phyloP scores from a whole-genome alignment of 805 yeast genomes.

The Hagleromyces aurorensis region DNA sequence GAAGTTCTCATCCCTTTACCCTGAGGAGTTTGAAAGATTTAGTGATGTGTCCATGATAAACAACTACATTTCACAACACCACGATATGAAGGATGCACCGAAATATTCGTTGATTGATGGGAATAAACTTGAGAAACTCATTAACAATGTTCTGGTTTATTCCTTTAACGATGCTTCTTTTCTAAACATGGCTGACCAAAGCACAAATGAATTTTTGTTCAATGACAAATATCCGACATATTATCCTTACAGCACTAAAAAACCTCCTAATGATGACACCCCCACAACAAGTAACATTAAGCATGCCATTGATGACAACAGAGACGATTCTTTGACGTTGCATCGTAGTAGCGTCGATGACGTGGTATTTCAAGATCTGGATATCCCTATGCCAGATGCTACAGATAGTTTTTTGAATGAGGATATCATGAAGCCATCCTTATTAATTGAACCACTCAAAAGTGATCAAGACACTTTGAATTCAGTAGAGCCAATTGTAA shows the following conservation, averaged over 20 bases:
- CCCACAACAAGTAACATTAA: too few species aligned
- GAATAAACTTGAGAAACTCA: constrained; percentile 22
- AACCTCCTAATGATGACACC: too few species aligned
- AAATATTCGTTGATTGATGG: constrained; percentile 13
- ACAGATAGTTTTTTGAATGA: too few species aligned
- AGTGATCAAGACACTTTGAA: too few species aligned
- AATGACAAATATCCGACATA: constrained; percentile 8
- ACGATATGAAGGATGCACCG: constrained; percentile 2
- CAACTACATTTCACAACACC: constrained; percentile 5
- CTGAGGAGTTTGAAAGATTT: constrained; percentile 18
- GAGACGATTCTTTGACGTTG: too few species aligned
- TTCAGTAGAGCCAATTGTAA: constrained; percentile 4
- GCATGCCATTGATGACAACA: too few species aligned
- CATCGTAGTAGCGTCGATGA: too few species aligned
- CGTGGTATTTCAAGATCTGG: too few species aligned
- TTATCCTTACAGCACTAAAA: constrained; percentile 11
- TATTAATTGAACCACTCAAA: too few species aligned
- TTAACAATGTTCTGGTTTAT: constrained; percentile 26
- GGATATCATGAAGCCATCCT: too few species aligned
- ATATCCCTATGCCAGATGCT: too few species aligned
- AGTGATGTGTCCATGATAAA: constrained; percentile 9
- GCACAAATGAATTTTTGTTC: constrained; percentile 22
- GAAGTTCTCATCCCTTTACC: constrained; percentile 16
- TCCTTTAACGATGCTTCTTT: constrained; percentile 30
- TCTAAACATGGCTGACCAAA: constrained; percentile 25